Conservation (phyloP, 129 eudicot genomes). For the Tagetes patula region DNA sequence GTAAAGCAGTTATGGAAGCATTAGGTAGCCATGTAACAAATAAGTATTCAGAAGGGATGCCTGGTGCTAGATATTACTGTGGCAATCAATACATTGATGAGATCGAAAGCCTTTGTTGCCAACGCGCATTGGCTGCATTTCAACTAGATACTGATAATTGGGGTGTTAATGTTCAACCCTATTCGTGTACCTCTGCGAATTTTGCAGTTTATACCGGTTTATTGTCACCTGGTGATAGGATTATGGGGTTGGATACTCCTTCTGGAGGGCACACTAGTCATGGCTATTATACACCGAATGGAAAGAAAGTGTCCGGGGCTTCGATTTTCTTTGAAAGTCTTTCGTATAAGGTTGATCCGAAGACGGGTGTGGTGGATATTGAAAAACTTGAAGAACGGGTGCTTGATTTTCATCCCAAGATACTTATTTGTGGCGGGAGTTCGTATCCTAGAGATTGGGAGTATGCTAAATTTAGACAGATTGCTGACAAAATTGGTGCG, state of each 20-base stretch:
- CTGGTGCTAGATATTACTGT: slow-evolving; percentile 84
- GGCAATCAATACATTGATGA: slow-evolving; percentile 90
- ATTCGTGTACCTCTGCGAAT: slow-evolving; percentile 89
- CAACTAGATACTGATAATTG: slow-evolving; percentile 62
- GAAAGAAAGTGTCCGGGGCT: slow-evolving; percentile 89
- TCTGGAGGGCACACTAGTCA: slow-evolving; percentile 90
- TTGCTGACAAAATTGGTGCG: slow-evolving; percentile 88
- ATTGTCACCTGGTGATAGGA: slow-evolving; percentile 76
- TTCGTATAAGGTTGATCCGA: slow-evolving; percentile 76
- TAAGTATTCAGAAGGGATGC: slow-evolving; percentile 90
- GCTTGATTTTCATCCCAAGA: slow-evolving; percentile 89
- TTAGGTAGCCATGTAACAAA: slow-evolving; percentile 81
- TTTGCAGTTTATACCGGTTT: slow-evolving; percentile 90
- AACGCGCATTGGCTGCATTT: slow-evolving; percentile 80
- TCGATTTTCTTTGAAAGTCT: slow-evolving; percentile 91
- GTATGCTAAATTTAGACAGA: slow-evolving; percentile 75
- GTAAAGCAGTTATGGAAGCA: slow-evolving; percentile 92
- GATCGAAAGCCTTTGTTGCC: slow-evolving; percentile 67
- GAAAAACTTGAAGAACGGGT: slow-evolving; percentile 90
- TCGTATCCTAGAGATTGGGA: slow-evolving; percentile 98
- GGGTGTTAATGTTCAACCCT: slow-evolving; percentile 98
- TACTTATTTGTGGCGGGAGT: slow-evolving; percentile 93
- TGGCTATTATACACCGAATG: slow-evolving; percentile 84
- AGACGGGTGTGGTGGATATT: slow-evolving; percentile 75
- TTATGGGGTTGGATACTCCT: slow-evolving; percentile 92